Percentiles rank a stretch among this genome's conserved stretches.
phyloP scores from a whole-genome alignment of 805 yeast genomes.

The Saccharomycopsis olivae region DNA sequence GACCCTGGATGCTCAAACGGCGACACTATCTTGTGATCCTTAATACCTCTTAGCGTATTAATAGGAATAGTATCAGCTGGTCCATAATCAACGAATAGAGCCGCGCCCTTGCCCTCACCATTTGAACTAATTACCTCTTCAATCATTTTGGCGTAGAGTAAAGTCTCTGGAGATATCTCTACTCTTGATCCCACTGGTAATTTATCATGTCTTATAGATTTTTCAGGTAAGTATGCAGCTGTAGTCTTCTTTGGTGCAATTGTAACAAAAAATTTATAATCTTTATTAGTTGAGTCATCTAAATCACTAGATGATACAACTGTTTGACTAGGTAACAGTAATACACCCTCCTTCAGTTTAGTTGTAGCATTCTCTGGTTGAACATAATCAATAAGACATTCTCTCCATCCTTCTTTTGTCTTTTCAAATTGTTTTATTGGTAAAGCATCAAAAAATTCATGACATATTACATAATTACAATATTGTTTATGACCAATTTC shows the following conservation, averaged over 20 bases:
- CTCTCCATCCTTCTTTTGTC: slow-evolving; percentile 69
- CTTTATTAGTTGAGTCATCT: slow-evolving; percentile 6
- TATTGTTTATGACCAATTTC: slow-evolving; percentile 17
- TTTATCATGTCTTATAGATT: slow-evolving; percentile 38
- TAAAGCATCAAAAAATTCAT: slow-evolving; percentile 80
- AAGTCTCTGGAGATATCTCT: slow-evolving; percentile 70
- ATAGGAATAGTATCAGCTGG: slow-evolving; percentile 50
- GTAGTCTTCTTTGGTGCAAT: slow-evolving; percentile 52
- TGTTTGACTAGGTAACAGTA: slow-evolving; percentile 20
- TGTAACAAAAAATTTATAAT: slow-evolving; percentile 42
- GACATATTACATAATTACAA: slow-evolving; percentile 64
- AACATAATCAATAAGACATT: slow-evolving; percentile 50
- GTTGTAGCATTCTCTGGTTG: slow-evolving; percentile 12
- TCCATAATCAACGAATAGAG: slow-evolving; percentile 73
- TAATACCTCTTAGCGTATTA: slow-evolving; percentile 66
- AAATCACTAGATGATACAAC: slow-evolving; percentile 13
- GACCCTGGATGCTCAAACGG: slow-evolving; percentile 72
- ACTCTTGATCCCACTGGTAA: slow-evolving; percentile 48
- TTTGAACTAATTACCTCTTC: slow-evolving; percentile 30
- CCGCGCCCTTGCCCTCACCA: slow-evolving; percentile 43
- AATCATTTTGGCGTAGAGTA: slow-evolving; percentile 45
- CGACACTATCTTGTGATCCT: slow-evolving; percentile 58
- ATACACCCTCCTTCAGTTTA: slow-evolving; percentile 10
- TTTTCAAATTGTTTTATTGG: slow-evolving; percentile 63
- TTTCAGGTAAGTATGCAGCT: slow-evolving; percentile 44